Base-by-base conservation (phyloP, 768 basidiomycete genomes). In the Tylopilus cervinicoccineus region DNA sequence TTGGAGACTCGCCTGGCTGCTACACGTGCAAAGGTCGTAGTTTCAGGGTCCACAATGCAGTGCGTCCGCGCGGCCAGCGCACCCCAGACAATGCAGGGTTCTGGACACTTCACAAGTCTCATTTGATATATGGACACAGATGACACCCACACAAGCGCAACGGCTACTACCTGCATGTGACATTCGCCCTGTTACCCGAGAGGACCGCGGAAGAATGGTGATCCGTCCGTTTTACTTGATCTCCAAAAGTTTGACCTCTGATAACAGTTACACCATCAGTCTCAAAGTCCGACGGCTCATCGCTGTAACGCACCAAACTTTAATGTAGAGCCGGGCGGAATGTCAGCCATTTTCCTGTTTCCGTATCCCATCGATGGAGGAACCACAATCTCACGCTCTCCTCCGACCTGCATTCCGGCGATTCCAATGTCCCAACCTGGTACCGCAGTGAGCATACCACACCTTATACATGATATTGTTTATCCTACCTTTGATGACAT, bases 391-490 rank as follows among this genome's bases (percentile, higher is more conserved):
- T 82, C 70, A 43, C 95, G 81, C 70, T 97, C 93, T 23, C 94
- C 93, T 33, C 83, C 87, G 33, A 86, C 81, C 58, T 89, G 84
- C 93, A 98, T 96, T 28, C 95, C 95, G 26, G 75, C 83, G 47
- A 97, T 76, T 33, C 94, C 95, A 60, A 89, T 74, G 58, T 97
- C 95, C 93, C 94, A 96, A 38, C 88, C 83, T 86, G 48, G 22
- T 24, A 16, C 38, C 11, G 44, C 14, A 32, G 41, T 54, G 12
- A 61, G 45, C 33, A 10, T 17, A 50, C 32, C 16, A 28, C 5
- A 17, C 17, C 7, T 38, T 27, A 47, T 14, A 23, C 14, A 20
- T 26, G 26, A 53, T 12, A 6, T 17, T 17, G 36, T 39, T 33
- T 37, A 27, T 51, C 71, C 38, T 48, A 83, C 86, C 88, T 74